Conservation (phyloP, 2,329 filamentous ascomycete genomes). For the Ophiostoma australiae region DNA sequence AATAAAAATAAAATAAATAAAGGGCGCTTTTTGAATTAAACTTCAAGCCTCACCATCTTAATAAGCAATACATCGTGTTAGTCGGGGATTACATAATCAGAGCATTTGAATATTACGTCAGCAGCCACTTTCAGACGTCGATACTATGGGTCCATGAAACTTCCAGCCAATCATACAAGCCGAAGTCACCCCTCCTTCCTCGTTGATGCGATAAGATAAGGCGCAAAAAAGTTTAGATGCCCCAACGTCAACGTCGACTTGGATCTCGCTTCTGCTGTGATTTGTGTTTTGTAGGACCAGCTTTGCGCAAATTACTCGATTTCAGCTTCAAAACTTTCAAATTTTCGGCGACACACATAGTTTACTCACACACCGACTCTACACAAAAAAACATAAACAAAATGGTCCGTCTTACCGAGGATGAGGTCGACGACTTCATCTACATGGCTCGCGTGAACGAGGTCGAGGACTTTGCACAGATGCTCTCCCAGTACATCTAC, state of each 20-base stretch:
- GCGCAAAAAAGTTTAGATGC: slow-evolving; percentile 10
- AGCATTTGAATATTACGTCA: not conserved
- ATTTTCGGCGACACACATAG: too few relatives aligned
- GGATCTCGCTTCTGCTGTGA: slow-evolving; percentile 22
- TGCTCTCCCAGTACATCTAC: slow-evolving; percentile 55
- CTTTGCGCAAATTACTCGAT: not conserved
- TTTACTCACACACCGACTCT: not conserved
- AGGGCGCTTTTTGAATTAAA: too few relatives aligned
- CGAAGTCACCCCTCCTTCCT: not conserved
- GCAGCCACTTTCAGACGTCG: not conserved
- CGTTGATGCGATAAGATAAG: slow-evolving; percentile 12
- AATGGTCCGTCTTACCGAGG: slow-evolving; percentile 55
- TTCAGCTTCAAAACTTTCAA: too few relatives aligned
- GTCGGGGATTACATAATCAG: not conserved
- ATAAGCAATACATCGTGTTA: not conserved
- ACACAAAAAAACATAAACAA: not conserved
- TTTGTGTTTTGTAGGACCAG: not conserved
- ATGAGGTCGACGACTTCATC: slow-evolving; percentile 85
- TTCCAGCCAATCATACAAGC: not conserved
- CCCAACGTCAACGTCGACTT: not conserved
- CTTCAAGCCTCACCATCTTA: too few relatives aligned
- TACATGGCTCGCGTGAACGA: slow-evolving; percentile 81
- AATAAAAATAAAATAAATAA: too few relatives aligned
- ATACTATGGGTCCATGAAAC: not conserved
- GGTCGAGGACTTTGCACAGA: slow-evolving; percentile 57